Percentiles rank a stretch among this genome's conserved stretches.
phyloP scores from a whole-genome alignment of 163 green algal genomes.

The Coccomyxa subellipsoidea region DNA sequence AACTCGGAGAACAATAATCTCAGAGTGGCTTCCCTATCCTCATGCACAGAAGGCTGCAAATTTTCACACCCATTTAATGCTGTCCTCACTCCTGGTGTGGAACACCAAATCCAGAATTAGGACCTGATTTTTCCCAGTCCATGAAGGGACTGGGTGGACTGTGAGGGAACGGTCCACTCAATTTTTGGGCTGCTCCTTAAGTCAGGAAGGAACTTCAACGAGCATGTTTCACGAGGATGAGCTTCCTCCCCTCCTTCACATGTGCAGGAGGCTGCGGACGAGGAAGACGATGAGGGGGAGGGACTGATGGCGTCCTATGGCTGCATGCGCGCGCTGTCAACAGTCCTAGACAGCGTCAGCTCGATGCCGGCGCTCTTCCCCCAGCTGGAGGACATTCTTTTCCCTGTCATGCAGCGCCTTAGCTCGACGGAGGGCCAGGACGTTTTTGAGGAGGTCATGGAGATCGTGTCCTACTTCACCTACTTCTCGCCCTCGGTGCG shows the following conservation, averaged over 20 bases:
- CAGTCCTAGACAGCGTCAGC: conserved; percentile 83
- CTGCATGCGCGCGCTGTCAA: conserved; percentile 85
- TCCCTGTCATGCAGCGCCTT: conserved; percentile 72
- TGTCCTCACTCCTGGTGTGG: too few species aligned
- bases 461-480: conserved; percentile 85
- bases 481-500: conserved; percentile 63
- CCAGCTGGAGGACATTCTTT: conserved; percentile 61
- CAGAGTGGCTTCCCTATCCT: too few species aligned
- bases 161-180: too few species aligned
- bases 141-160: too few species aligned
- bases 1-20: too few species aligned
- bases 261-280: conserved; percentile 13
- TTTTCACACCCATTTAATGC: too few species aligned
- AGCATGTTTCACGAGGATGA: too few species aligned
- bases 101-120: too few species aligned
- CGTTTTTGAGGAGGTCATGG: conserved; percentile 82
- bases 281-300: conserved; percentile 39
- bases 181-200: too few species aligned
- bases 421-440: conserved; percentile 76
- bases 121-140: too few species aligned
- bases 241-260: background rate
- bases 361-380: conserved; percentile 73
- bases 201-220: too few species aligned
- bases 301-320: conserved; percentile 77
- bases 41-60: too few species aligned